Base-by-base conservation (phyloP, 305 asterid genomes). In the Salvia sclarea region DNA sequence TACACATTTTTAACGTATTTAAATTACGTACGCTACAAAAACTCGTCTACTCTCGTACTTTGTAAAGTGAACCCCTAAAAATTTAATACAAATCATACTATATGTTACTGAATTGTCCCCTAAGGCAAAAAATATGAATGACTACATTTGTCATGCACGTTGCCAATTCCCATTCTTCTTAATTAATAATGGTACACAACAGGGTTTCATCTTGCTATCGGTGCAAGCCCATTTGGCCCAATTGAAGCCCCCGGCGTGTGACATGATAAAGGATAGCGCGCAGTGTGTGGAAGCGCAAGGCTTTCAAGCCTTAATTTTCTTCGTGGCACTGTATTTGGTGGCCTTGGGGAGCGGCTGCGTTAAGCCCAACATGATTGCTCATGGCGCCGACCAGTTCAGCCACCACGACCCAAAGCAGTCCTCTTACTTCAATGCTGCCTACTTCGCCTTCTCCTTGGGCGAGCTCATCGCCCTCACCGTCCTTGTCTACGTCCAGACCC, bases 261-360 rank as follows among this genome's bases (percentile, higher is more conserved):
- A 81, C 76, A 80, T 84, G 84, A 0, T 80, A 8, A 57, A 38
- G 21, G 81, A 71, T 31, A 77, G 82, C 8, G 77, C 62, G 1
- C 30, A 55, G 0, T 88, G 98, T 65, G 83, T 13, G 52, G 95
- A 93, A 66, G 98, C 97, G 31, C 77, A 73, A 31, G 97, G 98
- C 3, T 68, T 88, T 25, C 75, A 86, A 61, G 84, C 94, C 24
- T 60, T 87, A 0, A 82, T 91, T 64, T 93, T 93, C 11, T 91
- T 85, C 64, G 70, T 84, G 75, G 97, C 98, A 10, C 88, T 93
- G 1, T 93, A 93, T 63, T 69, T 91, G 85, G 97, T 91, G 72
- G 98, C 98, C 17, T 48, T 93, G 47, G 98, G 98, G 66, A 93
- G 98, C 74, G 98, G 97, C 0, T 93, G 98, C 75, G 96, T 88